Conservation (phyloP, 1,284 basidiomycete genomes). For the Moniliella sp. region DNA sequence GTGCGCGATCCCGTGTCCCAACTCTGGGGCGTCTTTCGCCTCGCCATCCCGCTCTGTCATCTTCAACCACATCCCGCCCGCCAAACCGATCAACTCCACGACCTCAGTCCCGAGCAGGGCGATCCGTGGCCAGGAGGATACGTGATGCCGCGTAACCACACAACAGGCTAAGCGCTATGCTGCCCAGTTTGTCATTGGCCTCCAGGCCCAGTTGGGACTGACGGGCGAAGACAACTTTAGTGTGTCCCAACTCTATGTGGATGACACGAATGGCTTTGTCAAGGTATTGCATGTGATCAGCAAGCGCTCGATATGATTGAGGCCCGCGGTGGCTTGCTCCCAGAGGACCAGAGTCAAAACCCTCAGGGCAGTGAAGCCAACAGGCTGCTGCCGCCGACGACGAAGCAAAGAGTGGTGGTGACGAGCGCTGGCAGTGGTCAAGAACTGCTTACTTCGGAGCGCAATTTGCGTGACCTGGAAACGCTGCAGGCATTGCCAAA, state of each 20-base stretch:
- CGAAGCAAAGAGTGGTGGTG: conserved; percentile 37
- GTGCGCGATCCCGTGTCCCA: conserved; percentile 48
- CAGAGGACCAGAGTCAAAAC: conserved; percentile 2
- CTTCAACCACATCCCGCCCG: conserved; percentile 63
- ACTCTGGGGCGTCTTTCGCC: conserved; percentile 74
- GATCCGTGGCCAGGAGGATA: too few relatives aligned
- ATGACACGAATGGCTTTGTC: conserved; percentile 78
- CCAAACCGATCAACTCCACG: conserved; percentile 36
- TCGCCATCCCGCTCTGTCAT: conserved; percentile 83
- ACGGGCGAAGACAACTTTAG: conserved; percentile 38
- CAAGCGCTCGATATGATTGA: conserved; percentile 64
- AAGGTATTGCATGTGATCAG: conserved; percentile 86
- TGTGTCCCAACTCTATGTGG: conserved; percentile 56
- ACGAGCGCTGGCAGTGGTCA: conserved; percentile 56
- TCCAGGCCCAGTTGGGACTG: conserved; percentile 38
- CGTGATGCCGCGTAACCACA: too few relatives aligned
- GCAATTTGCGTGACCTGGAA: conserved; percentile 91
- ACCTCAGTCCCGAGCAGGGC: not conserved
- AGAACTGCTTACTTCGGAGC: conserved; percentile 77
- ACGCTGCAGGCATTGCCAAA: conserved; percentile 45
- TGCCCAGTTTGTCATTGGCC: conserved; percentile 41
- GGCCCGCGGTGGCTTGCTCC: conserved; percentile 43
- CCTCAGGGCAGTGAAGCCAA: conserved; percentile 3
- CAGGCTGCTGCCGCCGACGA: conserved; percentile 26
- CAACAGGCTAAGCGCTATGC: too few relatives aligned